A percentile compares a stretch with the other conserved stretches of the same genome.
Evolutionary conservation across 2,329 filamentous ascomycete genomes (phyloP).

Genomic region (Trichophyton mentagrophytes): DNA sequence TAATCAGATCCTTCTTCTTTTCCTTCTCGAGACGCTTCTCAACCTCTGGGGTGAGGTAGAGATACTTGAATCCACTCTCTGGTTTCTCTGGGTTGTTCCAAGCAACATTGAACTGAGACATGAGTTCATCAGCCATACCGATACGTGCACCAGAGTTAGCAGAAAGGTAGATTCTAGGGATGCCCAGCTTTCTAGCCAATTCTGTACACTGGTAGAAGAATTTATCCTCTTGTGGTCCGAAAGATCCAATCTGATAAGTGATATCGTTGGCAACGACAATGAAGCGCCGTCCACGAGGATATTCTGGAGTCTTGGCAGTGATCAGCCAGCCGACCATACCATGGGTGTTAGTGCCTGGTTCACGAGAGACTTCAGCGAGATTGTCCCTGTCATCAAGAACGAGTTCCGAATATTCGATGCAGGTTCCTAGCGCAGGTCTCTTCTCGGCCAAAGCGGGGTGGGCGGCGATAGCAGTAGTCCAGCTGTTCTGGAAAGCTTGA

Average conservation of each 20-base stretch:
- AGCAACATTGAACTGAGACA: slow-evolving; percentile 91
- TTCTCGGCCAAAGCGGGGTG: slow-evolving; percentile 63
- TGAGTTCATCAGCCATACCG: slow-evolving; percentile 89
- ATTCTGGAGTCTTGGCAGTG: slow-evolving; percentile 88
- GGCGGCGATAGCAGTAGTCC: slow-evolving; percentile 62
- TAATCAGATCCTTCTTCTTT: slow-evolving; percentile 64
- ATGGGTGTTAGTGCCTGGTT: slow-evolving; percentile 87
- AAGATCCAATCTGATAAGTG: slow-evolving; percentile 96
- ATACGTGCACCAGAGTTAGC: slow-evolving; percentile 98
- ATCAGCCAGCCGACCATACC: slow-evolving; percentile 99
- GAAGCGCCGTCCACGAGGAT: slow-evolving; percentile 81
- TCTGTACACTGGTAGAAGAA: slow-evolving; percentile 99
- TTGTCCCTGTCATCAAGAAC: slow-evolving; percentile 90
- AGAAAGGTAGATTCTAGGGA: slow-evolving; percentile 93
- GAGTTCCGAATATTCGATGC: slow-evolving; percentile 86
- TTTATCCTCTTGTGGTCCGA: slow-evolving; percentile 88
- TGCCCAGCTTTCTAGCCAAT: slow-evolving; percentile 81
- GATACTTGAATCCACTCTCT: slow-evolving; percentile 87
- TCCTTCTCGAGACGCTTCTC: slow-evolving; percentile 78
- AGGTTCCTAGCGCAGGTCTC: slow-evolving; percentile 75
- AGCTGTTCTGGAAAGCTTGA: slow-evolving; percentile 92
- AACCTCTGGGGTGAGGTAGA: slow-evolving; percentile 78
- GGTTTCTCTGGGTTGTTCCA: slow-evolving; percentile 80
- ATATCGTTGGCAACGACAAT: slow-evolving; percentile 98
- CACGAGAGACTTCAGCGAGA: slow-evolving; percentile 81